A percentile compares a stretch with the other conserved stretches of the same genome.
Conservation (phyloP, 2,329 filamentous ascomycete genomes). For the Phialemonium atrogriseum region DNA sequence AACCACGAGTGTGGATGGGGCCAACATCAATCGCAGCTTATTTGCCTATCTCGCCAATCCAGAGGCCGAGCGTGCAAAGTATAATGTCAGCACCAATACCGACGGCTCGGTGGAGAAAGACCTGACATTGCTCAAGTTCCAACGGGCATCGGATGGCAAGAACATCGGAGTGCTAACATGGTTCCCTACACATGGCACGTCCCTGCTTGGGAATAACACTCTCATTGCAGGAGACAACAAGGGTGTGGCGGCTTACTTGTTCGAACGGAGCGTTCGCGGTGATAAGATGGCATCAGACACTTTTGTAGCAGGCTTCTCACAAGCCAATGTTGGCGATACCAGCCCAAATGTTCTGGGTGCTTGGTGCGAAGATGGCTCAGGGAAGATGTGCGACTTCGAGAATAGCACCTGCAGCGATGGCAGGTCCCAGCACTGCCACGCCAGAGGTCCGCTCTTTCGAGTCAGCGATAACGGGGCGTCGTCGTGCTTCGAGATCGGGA, state of each 20-base stretch:
- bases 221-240: slow-evolving; percentile 94
- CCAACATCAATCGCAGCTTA: slow-evolving; percentile 82
- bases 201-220: slow-evolving; percentile 85
- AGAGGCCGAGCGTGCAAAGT: slow-evolving; percentile 61
- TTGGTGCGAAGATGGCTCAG: slow-evolving; percentile 80
- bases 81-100: slow-evolving; percentile 45
- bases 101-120: slow-evolving; percentile 57
- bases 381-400: slow-evolving; percentile 61
- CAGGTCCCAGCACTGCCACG: slow-evolving; percentile 63
- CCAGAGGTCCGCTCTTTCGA: slow-evolving; percentile 61
- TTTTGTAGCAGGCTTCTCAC: slow-evolving; percentile 88
- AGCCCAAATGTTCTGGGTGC: slow-evolving; percentile 82
- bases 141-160: slow-evolving; percentile 64
- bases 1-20: slow-evolving; percentile 59
- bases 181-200: slow-evolving; percentile 90
- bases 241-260: slow-evolving; percentile 77
- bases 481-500: slow-evolving; percentile 69
- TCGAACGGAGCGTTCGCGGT: slow-evolving; percentile 61
- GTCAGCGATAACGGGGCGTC: slow-evolving; percentile 62
- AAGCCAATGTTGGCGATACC: slow-evolving; percentile 85
- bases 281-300: slow-evolving; percentile 48
- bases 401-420: slow-evolving; percentile 77
- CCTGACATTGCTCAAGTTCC: slow-evolving; percentile 73
- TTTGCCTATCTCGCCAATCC: slow-evolving; percentile 87
- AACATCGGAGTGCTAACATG: slow-evolving; percentile 78